A percentile compares a stretch with the other conserved stretches of the same genome.
Conservation (phyloP, 768 basidiomycete genomes). For the Macrolepiota albuminosa region DNA sequence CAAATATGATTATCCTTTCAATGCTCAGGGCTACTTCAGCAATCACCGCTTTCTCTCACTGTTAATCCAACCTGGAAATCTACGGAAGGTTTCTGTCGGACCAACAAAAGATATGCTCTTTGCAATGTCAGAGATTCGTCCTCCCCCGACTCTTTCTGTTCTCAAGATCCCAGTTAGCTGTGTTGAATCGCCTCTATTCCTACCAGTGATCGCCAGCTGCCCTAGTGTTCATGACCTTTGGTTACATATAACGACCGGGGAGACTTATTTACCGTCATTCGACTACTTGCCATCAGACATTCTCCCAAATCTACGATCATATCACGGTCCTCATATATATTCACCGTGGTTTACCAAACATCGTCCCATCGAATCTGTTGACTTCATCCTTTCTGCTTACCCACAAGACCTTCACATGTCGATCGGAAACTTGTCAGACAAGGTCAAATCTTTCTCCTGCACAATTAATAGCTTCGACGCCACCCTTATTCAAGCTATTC, state of each 20-base stretch:
- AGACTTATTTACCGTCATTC: conserved; percentile 11
- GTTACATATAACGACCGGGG: conserved; percentile 9
- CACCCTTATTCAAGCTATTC: conserved; percentile 12
- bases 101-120: conserved; percentile 12
- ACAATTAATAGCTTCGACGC: conserved; percentile 9
- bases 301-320: conserved; percentile 16
- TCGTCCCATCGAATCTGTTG: conserved; percentile 8
- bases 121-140: conserved; percentile 4
- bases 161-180: conserved; percentile 16
- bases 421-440: conserved; percentile 4
- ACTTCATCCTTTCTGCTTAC: conserved; percentile 12
- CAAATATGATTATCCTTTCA: conserved; percentile 12
- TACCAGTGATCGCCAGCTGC: conserved; percentile 7
- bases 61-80: conserved; percentile 9
- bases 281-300: conserved; percentile 12
- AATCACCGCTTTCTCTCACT: conserved; percentile 11
- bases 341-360: conserved; percentile 12
- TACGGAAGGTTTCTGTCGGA: conserved; percentile 10
- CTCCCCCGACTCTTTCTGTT: conserved; percentile 7
- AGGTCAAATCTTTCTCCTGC: conserved; percentile 13
- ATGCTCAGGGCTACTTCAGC: conserved; percentile 4
- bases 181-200: conserved; percentile 10
- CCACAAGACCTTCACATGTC: conserved; percentile 9
- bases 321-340: conserved; percentile 14
- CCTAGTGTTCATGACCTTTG: conserved; percentile 10